Evolutionary conservation across 768 basidiomycete species (phyloP).

Genomic region (Roridomyces roridus): DNA sequence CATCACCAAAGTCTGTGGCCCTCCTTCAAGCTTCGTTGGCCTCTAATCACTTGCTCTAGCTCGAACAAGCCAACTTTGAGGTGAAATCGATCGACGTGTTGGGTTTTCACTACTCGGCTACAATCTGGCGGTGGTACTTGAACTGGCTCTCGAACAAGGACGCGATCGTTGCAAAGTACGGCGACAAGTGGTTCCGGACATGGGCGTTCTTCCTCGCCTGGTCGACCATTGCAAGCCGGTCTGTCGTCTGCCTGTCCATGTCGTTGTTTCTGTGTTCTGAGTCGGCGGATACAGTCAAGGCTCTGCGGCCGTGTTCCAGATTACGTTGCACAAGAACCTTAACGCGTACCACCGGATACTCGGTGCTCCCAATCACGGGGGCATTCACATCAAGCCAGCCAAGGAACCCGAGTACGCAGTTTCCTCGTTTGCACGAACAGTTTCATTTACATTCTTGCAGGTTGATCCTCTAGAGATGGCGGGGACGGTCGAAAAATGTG

Average conservation of each 20-base stretch:
- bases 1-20: conserved; percentile 54
- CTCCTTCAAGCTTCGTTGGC: background rate
- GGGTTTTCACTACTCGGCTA: conserved; percentile 96
- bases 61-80: conserved; percentile 94
- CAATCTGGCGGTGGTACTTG: conserved; percentile 91
- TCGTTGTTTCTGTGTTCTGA: background rate
- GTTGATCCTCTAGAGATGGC: background rate
- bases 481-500: no score
- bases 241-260: conserved; percentile 24
- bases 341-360: conserved; percentile 94
- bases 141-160: conserved; percentile 97
- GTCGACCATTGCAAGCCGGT: conserved; percentile 84
- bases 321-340: conserved; percentile 97
- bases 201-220: conserved; percentile 99
- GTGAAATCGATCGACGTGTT: conserved; percentile 96
- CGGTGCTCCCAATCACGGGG: conserved; percentile 80
- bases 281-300: conserved; percentile 66
- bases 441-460: no score
- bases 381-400: conserved; percentile 71
- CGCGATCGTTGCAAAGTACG: conserved; percentile 87
- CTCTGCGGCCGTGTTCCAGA: conserved; percentile 91
- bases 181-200: conserved; percentile 91
- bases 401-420: conserved; percentile 55
- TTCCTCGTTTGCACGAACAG: no score
- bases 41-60: conserved; percentile 39